Conservation (phyloP, 2,329 filamentous ascomycete genomes). For the Fusarium ramigenum region DNA sequence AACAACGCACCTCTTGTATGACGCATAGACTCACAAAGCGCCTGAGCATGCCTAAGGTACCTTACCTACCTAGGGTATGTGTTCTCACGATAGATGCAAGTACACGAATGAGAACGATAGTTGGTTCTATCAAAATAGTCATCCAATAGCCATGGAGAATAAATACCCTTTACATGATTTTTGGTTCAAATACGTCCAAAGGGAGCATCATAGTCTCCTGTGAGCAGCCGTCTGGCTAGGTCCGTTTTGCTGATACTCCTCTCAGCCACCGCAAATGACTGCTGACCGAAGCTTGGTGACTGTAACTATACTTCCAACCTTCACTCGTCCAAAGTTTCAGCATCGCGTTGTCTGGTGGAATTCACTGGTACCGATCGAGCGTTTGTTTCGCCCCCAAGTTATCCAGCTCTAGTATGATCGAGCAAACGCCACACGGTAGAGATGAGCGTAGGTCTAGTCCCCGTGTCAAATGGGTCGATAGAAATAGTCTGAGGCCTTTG, state of each 20-base stretch:
- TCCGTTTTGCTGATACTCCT: neutral
- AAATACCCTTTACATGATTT: neutral
- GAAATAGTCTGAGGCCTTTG: neutral
- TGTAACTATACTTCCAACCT: neutral
- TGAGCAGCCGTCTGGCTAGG: neutral
- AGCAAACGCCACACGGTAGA: neutral
- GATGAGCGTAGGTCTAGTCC: neutral
- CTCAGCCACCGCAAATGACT: no score
- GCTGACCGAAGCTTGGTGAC: neutral
- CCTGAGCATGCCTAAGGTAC: neutral
- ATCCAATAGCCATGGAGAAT: neutral
- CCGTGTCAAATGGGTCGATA: neutral
- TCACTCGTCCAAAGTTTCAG: neutral
- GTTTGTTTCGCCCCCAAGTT: no score
- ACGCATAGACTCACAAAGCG: neutral
- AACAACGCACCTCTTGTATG: neutral
- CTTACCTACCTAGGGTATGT: neutral
- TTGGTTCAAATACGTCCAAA: neutral
- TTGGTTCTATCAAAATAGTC: neutral
- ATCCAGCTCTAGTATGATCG: neutral
- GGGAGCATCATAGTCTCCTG: neutral
- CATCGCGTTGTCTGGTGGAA: neutral
- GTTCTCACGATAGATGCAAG: neutral
- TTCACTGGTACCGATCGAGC: neutral
- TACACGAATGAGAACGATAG: neutral